These are phyloP conservation scores for Insectozyma bohioensis DNA, from an alignment of 1,139 yeast species.

Conservation along the genomic window DNA sequence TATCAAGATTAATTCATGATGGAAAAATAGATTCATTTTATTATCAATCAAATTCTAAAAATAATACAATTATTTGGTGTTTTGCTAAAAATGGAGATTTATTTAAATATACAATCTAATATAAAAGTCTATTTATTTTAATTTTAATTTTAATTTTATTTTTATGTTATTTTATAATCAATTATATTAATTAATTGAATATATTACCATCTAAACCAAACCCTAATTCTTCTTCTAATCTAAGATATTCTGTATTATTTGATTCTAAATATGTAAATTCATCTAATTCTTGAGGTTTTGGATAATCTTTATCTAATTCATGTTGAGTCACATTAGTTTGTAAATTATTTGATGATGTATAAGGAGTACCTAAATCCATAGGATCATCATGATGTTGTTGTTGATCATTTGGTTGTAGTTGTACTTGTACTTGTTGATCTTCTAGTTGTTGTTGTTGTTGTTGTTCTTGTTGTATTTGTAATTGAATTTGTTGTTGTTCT, in stretches of 20 bases:
- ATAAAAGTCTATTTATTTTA: constrained; percentile 4
- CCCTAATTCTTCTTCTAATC: constrained; percentile 48
- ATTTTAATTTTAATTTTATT: neutral
- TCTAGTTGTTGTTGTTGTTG: constrained; percentile 17
- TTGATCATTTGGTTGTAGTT: constrained; percentile 10
- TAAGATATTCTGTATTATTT: constrained; percentile 28
- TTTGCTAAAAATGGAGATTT: constrained; percentile 55
- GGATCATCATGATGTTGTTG: constrained; percentile 5
- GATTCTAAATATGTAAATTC: constrained; percentile 32
- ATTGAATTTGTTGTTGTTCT: constrained; percentile 56
- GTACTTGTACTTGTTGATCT: constrained; percentile 8
- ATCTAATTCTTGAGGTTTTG: constrained; percentile 49
- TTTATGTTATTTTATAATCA: constrained; percentile 1
- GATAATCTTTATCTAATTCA: constrained; percentile 17
- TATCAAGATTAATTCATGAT: constrained; percentile 31
- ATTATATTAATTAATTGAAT: constrained; percentile 7
- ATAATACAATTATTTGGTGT: constrained; percentile 45
- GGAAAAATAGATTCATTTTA: constrained; percentile 48
- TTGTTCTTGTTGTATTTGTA: constrained; percentile 25
- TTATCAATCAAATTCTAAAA: no score
- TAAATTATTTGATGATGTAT: constrained; percentile 6
- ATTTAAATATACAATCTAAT: constrained; percentile 32
- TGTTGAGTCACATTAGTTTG: constrained; percentile 8
- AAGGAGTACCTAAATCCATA: constrained; percentile 18
- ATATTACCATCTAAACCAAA: constrained; percentile 45